Conservation (phyloP, 805 yeast species). For the Groenewaldozyma salmanticensis region DNA sequence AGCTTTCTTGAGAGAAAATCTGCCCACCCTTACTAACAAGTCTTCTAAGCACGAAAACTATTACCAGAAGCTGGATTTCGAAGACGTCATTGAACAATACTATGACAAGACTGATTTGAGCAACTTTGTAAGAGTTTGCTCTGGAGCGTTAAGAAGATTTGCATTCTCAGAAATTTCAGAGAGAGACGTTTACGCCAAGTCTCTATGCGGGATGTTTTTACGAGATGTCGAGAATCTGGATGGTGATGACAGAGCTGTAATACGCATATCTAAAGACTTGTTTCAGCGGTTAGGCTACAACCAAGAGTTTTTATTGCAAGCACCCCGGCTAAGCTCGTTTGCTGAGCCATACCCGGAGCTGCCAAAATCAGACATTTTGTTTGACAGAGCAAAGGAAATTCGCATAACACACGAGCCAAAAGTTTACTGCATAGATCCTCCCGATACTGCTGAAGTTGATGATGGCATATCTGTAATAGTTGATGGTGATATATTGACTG, state of each 20-base stretch:
- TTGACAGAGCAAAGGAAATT: not conserved
- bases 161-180: not conserved
- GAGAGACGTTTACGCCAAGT: not conserved
- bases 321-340: not conserved
- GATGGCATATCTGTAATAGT: slow-evolving; percentile 67
- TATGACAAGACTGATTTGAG: not conserved
- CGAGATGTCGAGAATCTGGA: not conserved
- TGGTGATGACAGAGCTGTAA: not conserved
- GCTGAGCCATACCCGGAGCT: not conserved
- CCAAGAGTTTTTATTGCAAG: too few relatives aligned
- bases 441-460: slow-evolving; percentile 79
- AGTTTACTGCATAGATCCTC: slow-evolving; percentile 78
- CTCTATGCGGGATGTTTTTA: not conserved
- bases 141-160: not conserved
- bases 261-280: not conserved
- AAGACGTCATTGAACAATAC: not conserved
- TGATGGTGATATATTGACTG: slow-evolving; percentile 19
- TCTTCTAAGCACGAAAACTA: not conserved
- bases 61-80: not conserved
- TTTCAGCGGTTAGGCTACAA: not conserved
- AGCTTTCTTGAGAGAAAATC: not conserved
- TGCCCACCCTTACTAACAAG: not conserved
- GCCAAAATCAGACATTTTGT: not conserved
- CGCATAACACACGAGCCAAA: not conserved
- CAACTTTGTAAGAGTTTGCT: not conserved